These are phyloP conservation scores for Volutella citrinella DNA, from an alignment of 2,329 filamentous ascomycete species.

Conservation along the genomic window DNA sequence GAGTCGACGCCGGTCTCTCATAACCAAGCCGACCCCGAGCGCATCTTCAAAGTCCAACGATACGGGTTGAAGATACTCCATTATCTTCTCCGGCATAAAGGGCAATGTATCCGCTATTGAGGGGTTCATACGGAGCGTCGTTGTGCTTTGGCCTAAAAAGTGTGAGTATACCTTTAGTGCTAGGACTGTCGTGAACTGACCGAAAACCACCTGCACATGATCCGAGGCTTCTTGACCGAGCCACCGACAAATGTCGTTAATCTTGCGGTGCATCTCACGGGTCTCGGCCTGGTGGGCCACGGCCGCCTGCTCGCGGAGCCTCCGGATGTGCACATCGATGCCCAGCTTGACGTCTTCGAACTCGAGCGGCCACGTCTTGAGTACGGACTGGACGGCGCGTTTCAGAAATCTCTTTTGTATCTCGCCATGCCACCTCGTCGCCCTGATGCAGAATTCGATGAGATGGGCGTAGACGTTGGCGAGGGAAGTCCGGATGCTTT, in stretches of 20 bases:
- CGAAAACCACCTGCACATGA: background rate
- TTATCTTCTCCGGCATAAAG: slow-evolving; percentile 2
- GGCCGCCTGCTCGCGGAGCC: slow-evolving; percentile 7
- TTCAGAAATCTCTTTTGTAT: slow-evolving; percentile 1
- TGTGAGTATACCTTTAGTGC: background rate
- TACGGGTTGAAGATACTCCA: slow-evolving; percentile 5
- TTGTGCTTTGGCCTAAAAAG: background rate
- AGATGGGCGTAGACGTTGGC: slow-evolving; percentile 9
- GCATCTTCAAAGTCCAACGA: slow-evolving; percentile 6
- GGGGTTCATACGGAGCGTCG: no score
- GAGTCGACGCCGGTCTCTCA: slow-evolving; percentile 5
- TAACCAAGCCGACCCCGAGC: background rate
- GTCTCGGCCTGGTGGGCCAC: slow-evolving; percentile 13
- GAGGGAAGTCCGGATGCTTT: slow-evolving; percentile 7
- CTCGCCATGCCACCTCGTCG: slow-evolving; percentile 7
- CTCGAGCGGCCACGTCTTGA: slow-evolving; percentile 7
- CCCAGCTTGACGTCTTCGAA: slow-evolving; percentile 11
- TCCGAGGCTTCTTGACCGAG: no score
- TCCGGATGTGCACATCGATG: slow-evolving; percentile 3
- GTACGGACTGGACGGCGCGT: slow-evolving; percentile 5
- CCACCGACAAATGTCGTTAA: background rate
- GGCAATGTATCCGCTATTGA: background rate
- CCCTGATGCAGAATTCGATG: slow-evolving; percentile 12
- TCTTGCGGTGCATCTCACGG: slow-evolving; percentile 4
- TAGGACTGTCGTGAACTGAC: background rate